These are phyloP conservation scores for Begonia masoniana DNA, from an alignment of 306 rosid genomes.

Conservation along the genomic window DNA sequence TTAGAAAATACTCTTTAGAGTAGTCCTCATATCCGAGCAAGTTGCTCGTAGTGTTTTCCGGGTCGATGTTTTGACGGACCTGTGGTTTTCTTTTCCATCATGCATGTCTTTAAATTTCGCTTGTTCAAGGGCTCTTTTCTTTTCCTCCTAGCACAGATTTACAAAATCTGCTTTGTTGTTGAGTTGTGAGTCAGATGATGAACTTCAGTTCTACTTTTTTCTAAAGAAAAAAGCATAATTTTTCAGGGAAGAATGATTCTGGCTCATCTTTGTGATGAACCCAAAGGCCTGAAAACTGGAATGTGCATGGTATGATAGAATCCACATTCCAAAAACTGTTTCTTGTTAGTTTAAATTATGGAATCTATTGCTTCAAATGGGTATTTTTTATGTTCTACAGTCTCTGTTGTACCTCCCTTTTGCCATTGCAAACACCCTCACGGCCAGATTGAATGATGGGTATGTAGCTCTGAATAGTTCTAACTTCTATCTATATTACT, in stretches of 20 bases:
- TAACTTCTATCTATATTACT: background rate
- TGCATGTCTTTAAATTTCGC: too few species aligned
- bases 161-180: too few species aligned
- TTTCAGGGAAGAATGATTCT: constrained; percentile 95
- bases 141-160: background rate
- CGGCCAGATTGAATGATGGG: constrained; percentile 78
- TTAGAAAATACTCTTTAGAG: too few species aligned
- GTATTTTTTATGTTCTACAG: constrained; percentile 23
- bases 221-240: constrained; percentile 16
- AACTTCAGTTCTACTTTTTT: background rate
- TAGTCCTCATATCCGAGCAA: too few species aligned
- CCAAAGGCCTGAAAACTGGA: constrained; percentile 95
- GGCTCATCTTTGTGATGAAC: constrained; percentile 94
- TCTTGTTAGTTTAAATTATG: too few species aligned
- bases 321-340: too few species aligned
- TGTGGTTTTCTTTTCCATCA: too few species aligned
- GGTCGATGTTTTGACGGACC: too few species aligned
- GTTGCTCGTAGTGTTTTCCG: too few species aligned
- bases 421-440: constrained; percentile 81
- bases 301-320: constrained; percentile 81
- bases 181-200: too few species aligned
- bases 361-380: too few species aligned
- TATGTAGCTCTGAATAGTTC: constrained; percentile 22
- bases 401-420: constrained; percentile 73
- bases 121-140: too few species aligned